Conservation (phyloP, 2,329 filamentous ascomycete species). For the Aspergillus versicolor region DNA sequence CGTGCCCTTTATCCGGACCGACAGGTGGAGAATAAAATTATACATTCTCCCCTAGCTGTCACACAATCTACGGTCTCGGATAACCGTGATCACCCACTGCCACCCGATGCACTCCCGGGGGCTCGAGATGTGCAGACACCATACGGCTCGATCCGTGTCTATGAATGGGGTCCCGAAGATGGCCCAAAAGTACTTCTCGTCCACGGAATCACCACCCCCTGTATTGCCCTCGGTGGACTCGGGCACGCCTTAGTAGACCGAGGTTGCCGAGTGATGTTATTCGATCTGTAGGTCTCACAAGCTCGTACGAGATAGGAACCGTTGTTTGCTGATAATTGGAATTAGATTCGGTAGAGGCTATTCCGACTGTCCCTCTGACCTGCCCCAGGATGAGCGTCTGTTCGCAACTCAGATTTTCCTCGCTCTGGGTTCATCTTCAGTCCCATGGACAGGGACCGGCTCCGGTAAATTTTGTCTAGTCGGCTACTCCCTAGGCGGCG, state of each 20-base stretch:
- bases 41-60: slow-evolving; percentile 38
- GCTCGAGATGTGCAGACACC: slow-evolving; percentile 60
- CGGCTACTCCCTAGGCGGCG: slow-evolving; percentile 79
- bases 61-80: slow-evolving; percentile 35
- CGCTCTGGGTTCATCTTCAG: slow-evolving; percentile 66
- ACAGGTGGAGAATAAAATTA: slow-evolving; percentile 16
- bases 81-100: slow-evolving; percentile 57
- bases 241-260: slow-evolving; percentile 63
- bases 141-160: slow-evolving; percentile 70
- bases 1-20: slow-evolving; percentile 26
- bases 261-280: slow-evolving; percentile 76
- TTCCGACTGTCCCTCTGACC: slow-evolving; percentile 65
- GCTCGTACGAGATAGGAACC: too few species aligned
- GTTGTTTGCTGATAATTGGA: neutral
- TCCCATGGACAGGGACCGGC: slow-evolving; percentile 61
- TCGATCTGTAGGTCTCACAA: slow-evolving; percentile 53
- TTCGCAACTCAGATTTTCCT: slow-evolving; percentile 72
- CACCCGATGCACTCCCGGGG: slow-evolving; percentile 63
- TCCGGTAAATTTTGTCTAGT: slow-evolving; percentile 65
- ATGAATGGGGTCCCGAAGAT: slow-evolving; percentile 74
- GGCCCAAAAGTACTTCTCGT: slow-evolving; percentile 73
- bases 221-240: slow-evolving; percentile 65
- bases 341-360: slow-evolving; percentile 66
- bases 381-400: slow-evolving; percentile 71
- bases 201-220: slow-evolving; percentile 80